Evolutionary conservation across 768 basidiomycete genomes (phyloP).

Genomic region (Tylopilus rubrobrunneus): DNA sequence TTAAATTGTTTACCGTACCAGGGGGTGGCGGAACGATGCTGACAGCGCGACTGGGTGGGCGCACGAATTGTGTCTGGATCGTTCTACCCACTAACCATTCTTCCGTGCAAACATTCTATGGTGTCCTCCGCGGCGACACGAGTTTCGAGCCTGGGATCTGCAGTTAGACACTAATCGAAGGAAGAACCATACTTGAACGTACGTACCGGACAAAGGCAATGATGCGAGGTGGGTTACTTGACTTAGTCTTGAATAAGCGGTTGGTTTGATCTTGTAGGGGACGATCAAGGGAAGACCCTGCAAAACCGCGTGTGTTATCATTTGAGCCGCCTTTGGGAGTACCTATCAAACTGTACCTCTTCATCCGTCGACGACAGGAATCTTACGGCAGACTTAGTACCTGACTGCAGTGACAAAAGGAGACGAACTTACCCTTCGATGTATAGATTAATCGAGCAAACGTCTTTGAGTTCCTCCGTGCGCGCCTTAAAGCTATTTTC

Average conservation of each 20-base stretch:
- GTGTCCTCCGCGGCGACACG: conserved; percentile 73
- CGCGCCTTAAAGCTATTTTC: too few species aligned
- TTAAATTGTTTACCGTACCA: conserved; percentile 51
- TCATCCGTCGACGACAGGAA: conserved; percentile 65
- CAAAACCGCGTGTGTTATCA: neutral
- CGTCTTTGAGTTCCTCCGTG: conserved; percentile 73
- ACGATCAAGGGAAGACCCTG: conserved; percentile 64
- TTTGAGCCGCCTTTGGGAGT: neutral
- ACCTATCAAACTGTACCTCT: too few species aligned
- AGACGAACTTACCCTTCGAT: too few species aligned
- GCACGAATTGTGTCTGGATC: too few species aligned
- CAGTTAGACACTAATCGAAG: too few species aligned
- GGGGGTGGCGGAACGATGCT: too few species aligned
- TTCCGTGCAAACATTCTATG: conserved; percentile 78
- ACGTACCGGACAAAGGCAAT: conserved; percentile 78
- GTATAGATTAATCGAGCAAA: conserved; percentile 69
- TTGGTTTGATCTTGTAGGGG: conserved; percentile 72
- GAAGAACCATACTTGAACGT: neutral
- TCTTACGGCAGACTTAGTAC: conserved; percentile 28
- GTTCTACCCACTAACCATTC: conserved; percentile 76
- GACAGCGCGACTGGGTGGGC: too few species aligned
- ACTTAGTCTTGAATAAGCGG: conserved; percentile 74
- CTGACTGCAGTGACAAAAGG: neutral
- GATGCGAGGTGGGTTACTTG: conserved; percentile 72
- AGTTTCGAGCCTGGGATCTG: conserved; percentile 58